Conservation (phyloP, 305 asterid genomes). For the Solanum hybrid region DNA sequence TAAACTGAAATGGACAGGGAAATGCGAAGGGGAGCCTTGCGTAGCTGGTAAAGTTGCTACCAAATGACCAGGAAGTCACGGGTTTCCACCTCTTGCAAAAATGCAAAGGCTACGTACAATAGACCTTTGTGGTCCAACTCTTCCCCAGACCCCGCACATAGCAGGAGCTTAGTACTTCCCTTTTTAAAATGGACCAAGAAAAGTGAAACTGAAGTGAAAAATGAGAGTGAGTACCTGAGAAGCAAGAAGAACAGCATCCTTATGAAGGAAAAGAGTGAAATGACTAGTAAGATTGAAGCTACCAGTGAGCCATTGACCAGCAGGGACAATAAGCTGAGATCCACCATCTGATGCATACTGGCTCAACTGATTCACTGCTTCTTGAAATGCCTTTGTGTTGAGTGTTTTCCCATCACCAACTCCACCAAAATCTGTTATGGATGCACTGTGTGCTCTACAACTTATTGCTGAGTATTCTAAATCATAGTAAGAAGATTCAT, state of each 20-base stretch:
- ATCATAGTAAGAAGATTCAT: not conserved
- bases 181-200: not conserved
- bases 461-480: conserved; percentile 16
- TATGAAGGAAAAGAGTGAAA: conserved; percentile 13
- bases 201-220: not conserved
- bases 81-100: not conserved
- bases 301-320: conserved; percentile 19
- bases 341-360: conserved; percentile 18
- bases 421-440: conserved; percentile 15
- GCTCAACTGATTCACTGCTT: conserved; percentile 12
- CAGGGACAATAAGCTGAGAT: conserved; percentile 11
- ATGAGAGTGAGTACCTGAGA: conserved; percentile 9
- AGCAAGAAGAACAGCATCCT: conserved; percentile 18
- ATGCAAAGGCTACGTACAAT: not conserved
- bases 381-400: conserved; percentile 15
- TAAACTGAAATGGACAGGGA: not conserved
- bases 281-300: conserved; percentile 6
- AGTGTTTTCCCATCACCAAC: conserved; percentile 18
- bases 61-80: not conserved
- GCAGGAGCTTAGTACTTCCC: not conserved
- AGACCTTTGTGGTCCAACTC: not conserved
- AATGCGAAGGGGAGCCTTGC: not conserved
- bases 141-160: not conserved
- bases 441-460: conserved; percentile 12
- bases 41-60: not conserved